Evolutionary conservation across 2,329 filamentous ascomycete species (phyloP).

Genomic region (Alternaria conjuncta): DNA sequence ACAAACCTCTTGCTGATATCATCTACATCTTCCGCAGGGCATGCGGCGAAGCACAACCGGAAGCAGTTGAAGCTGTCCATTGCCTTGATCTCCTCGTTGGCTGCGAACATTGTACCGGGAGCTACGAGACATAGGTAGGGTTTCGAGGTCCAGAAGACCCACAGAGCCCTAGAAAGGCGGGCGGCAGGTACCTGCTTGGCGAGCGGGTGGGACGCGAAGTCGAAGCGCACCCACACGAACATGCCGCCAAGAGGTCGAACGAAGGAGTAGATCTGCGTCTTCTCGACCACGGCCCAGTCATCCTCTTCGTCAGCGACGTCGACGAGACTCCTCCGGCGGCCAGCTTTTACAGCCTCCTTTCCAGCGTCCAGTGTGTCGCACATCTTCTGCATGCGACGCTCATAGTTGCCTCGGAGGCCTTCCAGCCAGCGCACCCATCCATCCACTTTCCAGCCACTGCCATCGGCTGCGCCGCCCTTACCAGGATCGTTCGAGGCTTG

Average conservation of each 20-base stretch:
- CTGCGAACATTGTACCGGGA: conserved; percentile 76
- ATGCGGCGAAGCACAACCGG: conserved; percentile 84
- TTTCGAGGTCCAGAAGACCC: conserved; percentile 72
- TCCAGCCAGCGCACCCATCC: conserved; percentile 94
- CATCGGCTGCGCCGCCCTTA: conserved; percentile 55
- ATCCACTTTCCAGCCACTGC: conserved; percentile 75
- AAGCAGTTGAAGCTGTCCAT: conserved; percentile 73
- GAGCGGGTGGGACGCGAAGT: conserved; percentile 76
- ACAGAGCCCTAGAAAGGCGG: conserved; percentile 68
- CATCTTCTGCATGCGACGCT: conserved; percentile 84
- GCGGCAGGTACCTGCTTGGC: conserved; percentile 61
- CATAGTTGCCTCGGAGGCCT: conserved; percentile 82
- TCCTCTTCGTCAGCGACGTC: conserved; percentile 47
- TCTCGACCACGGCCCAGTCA: conserved; percentile 78
- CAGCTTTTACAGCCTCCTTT: conserved; percentile 69
- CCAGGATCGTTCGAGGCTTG: conserved; percentile 60
- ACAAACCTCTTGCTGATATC: conserved; percentile 69
- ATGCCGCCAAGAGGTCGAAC: conserved; percentile 84
- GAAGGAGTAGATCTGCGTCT: conserved; percentile 76
- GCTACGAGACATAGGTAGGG: conserved; percentile 73
- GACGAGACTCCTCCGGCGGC: conserved; percentile 49
- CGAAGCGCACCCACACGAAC: conserved; percentile 84
- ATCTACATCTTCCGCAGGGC: conserved; percentile 73
- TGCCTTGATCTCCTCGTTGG: conserved; percentile 65
- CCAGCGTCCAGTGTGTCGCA: conserved; percentile 73